Base-by-base conservation (phyloP, 2,329 filamentous ascomycete genomes). In the Podosphaera aphanis region DNA sequence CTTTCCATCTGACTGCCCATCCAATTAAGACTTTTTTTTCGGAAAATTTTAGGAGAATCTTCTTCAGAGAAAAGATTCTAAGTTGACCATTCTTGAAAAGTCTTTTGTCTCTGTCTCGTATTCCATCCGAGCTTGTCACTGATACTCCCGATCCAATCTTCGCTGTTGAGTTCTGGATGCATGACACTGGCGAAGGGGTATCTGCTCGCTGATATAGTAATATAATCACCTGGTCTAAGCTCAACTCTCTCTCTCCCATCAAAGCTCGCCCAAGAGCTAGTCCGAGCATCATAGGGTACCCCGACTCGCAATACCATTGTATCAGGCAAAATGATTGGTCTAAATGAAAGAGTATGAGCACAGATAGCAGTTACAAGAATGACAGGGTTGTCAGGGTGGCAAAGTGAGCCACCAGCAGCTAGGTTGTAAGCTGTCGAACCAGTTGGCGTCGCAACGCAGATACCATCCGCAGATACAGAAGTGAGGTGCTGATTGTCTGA, bases 351-450 rank as follows among this genome's bases (percentile, higher is more conserved):
- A 0, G 88, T 94, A 62, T 95, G 88, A 1, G 90, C 83, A 59
- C 86, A 94, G 47, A 95, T 93, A 43, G 88, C 81, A 0, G 86
- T 93, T 5, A 95, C 75, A 1, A 95, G 74, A 62, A 95, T 93
- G 42, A 94, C 86, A 0, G 88, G 90, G 59, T 94, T 95, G 55
- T 95, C 90, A 0, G 88, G 88, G 59, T 95, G 88, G 57, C 85
- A 94, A 20, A 95, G 71, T 2, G 84, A 93, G 18, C 88, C 88
- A n/a, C 90, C 90, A 0, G 88, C 86, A 0, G 86, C 88, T 18
- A 95, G 77, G 58, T 93, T 94, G 64, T 95, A 95, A 16, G 88
- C 88, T 13, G 88, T 95, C 5, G 82, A 90, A 13, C 88, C 90
- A 0, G 90, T 95, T 0, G 88, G 90, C 5, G 88, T 95, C 1